Percentiles rank a stretch among this genome's conserved stretches.
Conservation (phyloP, 371 early-diverging fungal genomes). For the Lichtheimia hyalospora region DNA sequence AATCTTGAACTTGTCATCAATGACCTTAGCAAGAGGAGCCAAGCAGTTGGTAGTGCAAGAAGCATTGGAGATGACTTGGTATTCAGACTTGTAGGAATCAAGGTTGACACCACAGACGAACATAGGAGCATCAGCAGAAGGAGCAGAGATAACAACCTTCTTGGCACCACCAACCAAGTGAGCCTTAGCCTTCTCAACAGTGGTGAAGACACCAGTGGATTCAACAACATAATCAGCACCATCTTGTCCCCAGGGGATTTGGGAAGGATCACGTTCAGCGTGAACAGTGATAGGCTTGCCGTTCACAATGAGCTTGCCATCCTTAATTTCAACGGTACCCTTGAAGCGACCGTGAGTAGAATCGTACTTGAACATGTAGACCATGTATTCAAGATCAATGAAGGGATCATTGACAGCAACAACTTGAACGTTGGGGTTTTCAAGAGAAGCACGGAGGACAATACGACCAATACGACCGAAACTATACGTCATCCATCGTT, state of each 20-base stretch:
- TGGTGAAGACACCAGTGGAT: constrained; percentile 98
- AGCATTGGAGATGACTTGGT: constrained; percentile 95
- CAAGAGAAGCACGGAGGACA: constrained; percentile 90
- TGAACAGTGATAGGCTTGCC: constrained; percentile 79
- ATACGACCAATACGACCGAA: constrained; percentile 99
- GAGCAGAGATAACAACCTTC: constrained; percentile 98
- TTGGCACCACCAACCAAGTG: constrained; percentile 96
- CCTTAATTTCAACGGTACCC: constrained; percentile 73
- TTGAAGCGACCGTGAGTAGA: constrained; percentile 95
- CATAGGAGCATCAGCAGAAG: constrained; percentile 90
- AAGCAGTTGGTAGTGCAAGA: constrained; percentile 99
- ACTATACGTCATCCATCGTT: constrained; percentile 31
- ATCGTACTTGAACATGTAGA: constrained; percentile 97
- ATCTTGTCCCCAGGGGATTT: constrained; percentile 91
- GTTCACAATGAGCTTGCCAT: constrained; percentile 85
- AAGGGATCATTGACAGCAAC: constrained; percentile 99
- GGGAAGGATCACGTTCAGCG: constrained; percentile 73
- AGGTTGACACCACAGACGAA: constrained; percentile 95
- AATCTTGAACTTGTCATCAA: constrained; percentile 94
- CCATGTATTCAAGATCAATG: constrained; percentile 95
- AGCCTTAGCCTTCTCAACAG: constrained; percentile 81
- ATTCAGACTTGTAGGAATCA: constrained; percentile 82
- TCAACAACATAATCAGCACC: constrained; percentile 97
- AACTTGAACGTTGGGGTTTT: constrained; percentile 79
- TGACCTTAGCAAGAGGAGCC: constrained; percentile 98